Evolutionary conservation across 768 basidiomycete species (phyloP), one percentile per base, ranked within the genome.

Genomic region (Hortiboletus flavorubellus): DNA sequence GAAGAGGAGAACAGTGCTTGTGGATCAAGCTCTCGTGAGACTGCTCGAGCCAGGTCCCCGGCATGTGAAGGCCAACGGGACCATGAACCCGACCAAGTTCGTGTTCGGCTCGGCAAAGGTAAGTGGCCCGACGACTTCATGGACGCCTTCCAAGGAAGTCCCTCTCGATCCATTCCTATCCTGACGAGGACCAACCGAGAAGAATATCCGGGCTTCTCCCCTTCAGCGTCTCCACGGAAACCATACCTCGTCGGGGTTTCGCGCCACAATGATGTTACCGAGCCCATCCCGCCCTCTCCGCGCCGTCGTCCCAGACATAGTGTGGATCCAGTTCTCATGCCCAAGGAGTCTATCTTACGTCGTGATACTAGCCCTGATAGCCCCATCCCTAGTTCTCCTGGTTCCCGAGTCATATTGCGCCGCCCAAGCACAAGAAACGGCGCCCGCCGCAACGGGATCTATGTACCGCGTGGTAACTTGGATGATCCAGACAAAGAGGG

Each of bases 81-180:
- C 56, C 60, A 45, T 62, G 61, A 70, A 56, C 53, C 59, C 12
- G 68, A 75, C 51, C 74, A 71, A 59, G 64, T 64, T 34, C 64
- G 69, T 42, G 76, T 89, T 58, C 78, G 83, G 51, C 80, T 90
- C 34, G 82, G 84, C 34, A 88, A 90, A 68, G 89, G 86, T 54
- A 89, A 87, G 69, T 91, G 87, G 87, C 87, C 90, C 0, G 87
- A 90, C 70, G 89, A 90, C 68, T 88, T 90, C 66, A 67, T 91
- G 52, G 82, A 83, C 59, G 82, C 75, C 30, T 80, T 87, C 56
- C 75, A 76, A 51, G 59, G 56, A 40, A 59, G 49, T 51, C 67
- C 68, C 70, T 40, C 62, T 48, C 68, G 55, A 53, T 66, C 67
- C 46, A 70, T 71, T 53, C 68, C 73, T 62, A 53, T 67, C 50